A percentile compares a stretch with the other conserved stretches of the same genome.
Conservation (phyloP, 1,284 basidiomycete genomes). For the Puccinia polysora region DNA sequence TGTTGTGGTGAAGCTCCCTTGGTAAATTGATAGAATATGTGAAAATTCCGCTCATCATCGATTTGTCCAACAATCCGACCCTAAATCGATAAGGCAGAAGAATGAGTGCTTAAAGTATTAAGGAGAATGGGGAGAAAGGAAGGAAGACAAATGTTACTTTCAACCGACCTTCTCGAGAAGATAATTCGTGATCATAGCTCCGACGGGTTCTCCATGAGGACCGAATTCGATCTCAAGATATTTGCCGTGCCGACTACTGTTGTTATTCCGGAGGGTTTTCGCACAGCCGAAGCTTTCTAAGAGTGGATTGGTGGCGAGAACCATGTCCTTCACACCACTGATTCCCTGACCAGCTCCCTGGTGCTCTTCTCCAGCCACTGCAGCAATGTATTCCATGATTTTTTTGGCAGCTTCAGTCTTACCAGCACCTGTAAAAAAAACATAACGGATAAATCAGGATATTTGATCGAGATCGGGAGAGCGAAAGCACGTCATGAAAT, state of each 20-base stretch:
- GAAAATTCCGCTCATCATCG: constrained; percentile 93
- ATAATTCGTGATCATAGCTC: constrained; percentile 98
- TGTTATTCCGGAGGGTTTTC: constrained; percentile 97
- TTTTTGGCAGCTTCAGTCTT: constrained; percentile 97
- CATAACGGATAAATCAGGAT: neutral
- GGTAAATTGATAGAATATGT: constrained; percentile 99
- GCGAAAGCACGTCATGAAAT: constrained; percentile 52
- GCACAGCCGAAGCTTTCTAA: constrained; percentile 98
- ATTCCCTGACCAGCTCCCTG: constrained; percentile 66
- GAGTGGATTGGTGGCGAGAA: constrained; percentile 95
- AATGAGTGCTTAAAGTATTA: constrained; percentile 9
- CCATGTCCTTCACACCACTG: constrained; percentile 99
- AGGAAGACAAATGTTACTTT: neutral
- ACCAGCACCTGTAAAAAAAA: constrained; percentile 64
- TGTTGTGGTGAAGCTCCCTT: constrained; percentile 86
- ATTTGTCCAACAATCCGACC: constrained; percentile 95
- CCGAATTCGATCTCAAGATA: constrained; percentile 99
- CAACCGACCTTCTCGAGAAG: constrained; percentile 81
- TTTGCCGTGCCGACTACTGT: constrained; percentile 97
- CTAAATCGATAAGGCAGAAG: constrained; percentile 47
- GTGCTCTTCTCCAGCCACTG: constrained; percentile 71
- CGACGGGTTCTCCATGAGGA: constrained; percentile 81
- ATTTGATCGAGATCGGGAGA: constrained; percentile 43
- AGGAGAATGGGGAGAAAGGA: neutral
- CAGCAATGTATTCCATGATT: constrained; percentile 99